These are phyloP conservation scores for Suillus plorans DNA, from an alignment of 768 basidiomycete genomes.

Conservation along the genomic window DNA sequence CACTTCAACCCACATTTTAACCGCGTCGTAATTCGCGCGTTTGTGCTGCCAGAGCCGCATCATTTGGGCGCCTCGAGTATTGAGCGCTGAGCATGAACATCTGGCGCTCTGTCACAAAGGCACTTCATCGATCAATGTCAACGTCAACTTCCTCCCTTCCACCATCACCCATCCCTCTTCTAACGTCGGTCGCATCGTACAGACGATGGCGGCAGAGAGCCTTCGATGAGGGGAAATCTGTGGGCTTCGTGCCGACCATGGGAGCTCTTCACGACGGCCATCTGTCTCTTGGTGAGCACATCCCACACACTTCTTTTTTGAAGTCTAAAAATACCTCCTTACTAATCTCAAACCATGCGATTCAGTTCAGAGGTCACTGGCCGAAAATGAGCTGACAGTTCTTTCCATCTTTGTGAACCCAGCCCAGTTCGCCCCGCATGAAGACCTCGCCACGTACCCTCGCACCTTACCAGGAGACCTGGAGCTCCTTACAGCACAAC, in stretches of 20 bases:
- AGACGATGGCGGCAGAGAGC: constrained; percentile 75
- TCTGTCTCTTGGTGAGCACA: constrained; percentile 74
- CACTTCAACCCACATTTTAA: too few relatives aligned
- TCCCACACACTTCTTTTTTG: constrained; percentile 20
- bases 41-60: too few relatives aligned
- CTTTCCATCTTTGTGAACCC: constrained; percentile 98
- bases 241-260: constrained; percentile 98
- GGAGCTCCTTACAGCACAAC: constrained; percentile 48
- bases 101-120: constrained; percentile 13
- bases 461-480: constrained; percentile 82
- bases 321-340: neutral
- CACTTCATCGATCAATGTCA: constrained; percentile 12
- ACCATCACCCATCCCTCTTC: constrained; percentile 40
- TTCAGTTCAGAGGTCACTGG: constrained; percentile 74
- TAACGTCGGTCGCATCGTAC: constrained; percentile 60
- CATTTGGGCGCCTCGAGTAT: too few relatives aligned
- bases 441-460: constrained; percentile 90
- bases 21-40: too few relatives aligned
- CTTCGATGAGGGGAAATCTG: constrained; percentile 55
- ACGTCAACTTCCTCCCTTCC: constrained; percentile 25
- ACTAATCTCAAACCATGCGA: neutral
- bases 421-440: constrained; percentile 94
- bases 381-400: constrained; percentile 81
- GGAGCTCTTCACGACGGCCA: constrained; percentile 95
- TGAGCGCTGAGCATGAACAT: neutral